A percentile compares a stretch with the other conserved stretches of the same genome.
These are phyloP conservation scores for Rasamsonia emersonii DNA, from an alignment of 2,329 filamentous ascomycete species.

Conservation along the genomic window DNA sequence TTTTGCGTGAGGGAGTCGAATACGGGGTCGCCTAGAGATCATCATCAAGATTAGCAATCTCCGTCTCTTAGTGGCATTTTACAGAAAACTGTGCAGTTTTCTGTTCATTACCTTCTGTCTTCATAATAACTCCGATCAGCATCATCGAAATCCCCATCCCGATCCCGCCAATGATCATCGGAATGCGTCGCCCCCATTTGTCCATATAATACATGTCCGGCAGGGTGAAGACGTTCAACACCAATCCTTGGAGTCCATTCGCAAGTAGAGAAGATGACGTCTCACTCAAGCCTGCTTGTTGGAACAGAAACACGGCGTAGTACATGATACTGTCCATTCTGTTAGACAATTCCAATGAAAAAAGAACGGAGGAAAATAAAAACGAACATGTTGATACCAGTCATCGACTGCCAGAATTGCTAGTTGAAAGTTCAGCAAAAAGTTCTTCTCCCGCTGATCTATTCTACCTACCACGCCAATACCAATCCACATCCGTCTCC, in stretches of 20 bases:
- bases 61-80: not conserved
- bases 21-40: constrained; percentile 10
- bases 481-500: constrained; percentile 14
- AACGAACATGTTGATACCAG: constrained; percentile 18
- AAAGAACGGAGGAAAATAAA: too few species aligned
- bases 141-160: constrained; percentile 21
- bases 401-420: constrained; percentile 18
- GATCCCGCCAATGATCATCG: constrained; percentile 18
- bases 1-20: constrained; percentile 15
- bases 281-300: constrained; percentile 18
- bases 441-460: not conserved
- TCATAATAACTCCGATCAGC: constrained; percentile 20
- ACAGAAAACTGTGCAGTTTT: not conserved
- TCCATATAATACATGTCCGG: constrained; percentile 23
- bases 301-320: constrained; percentile 22
- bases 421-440: constrained; percentile 2
- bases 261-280: constrained; percentile 17
- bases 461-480: constrained; percentile 15
- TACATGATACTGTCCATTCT: constrained; percentile 16
- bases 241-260: constrained; percentile 20
- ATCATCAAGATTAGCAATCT: constrained; percentile 2
- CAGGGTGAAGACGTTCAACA: constrained; percentile 21
- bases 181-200: constrained; percentile 19
- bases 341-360: constrained; percentile 1
- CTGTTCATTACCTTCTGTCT: constrained; percentile 12